phyloP scores from a whole-genome alignment of 1,139 yeast genomes.

The Zygotorulaspora mrakii region DNA sequence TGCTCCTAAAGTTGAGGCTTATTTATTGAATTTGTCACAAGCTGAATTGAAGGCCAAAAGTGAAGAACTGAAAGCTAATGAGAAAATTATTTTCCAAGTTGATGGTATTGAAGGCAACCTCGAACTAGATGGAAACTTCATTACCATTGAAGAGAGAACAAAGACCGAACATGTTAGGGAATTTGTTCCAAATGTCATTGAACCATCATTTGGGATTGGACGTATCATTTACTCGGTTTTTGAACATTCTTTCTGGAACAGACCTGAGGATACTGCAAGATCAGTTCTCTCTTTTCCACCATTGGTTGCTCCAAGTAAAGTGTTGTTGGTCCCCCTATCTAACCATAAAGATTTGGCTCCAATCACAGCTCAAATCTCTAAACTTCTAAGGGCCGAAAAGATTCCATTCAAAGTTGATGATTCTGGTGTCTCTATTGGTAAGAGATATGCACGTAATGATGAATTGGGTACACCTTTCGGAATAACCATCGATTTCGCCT shows the following conservation, averaged over 20 bases:
- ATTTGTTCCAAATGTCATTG: conserved; percentile 95
- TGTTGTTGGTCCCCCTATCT: conserved; percentile 89
- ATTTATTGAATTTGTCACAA: conserved; percentile 73
- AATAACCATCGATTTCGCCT: conserved; percentile 94
- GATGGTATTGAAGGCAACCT: conserved; percentile 58
- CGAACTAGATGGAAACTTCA: conserved; percentile 69
- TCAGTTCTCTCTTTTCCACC: conserved; percentile 93
- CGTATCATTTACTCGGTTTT: conserved; percentile 90
- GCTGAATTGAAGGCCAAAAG: conserved; percentile 78
- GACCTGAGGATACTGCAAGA: conserved; percentile 90
- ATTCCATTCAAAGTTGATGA: conserved; percentile 96
- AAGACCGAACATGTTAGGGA: conserved; percentile 91
- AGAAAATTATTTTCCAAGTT: conserved; percentile 62
- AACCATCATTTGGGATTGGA: conserved; percentile 99
- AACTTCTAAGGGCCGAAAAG: conserved; percentile 70
- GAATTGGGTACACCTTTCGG: conserved; percentile 99
- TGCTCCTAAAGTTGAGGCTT: conserved; percentile 85
- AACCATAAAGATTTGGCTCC: conserved; percentile 79
- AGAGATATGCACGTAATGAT: conserved; percentile 97
- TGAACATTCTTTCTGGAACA: conserved; percentile 93
- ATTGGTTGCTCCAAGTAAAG: conserved; percentile 96
- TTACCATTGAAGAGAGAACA: conserved; percentile 72
- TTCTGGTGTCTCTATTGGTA: conserved; percentile 96
- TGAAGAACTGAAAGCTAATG: conserved; percentile 56
- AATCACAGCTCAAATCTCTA: conserved; percentile 63